These are phyloP conservation scores for Erysiphe pisi DNA, from an alignment of 2,329 filamentous ascomycete species.

Conservation along the genomic window DNA sequence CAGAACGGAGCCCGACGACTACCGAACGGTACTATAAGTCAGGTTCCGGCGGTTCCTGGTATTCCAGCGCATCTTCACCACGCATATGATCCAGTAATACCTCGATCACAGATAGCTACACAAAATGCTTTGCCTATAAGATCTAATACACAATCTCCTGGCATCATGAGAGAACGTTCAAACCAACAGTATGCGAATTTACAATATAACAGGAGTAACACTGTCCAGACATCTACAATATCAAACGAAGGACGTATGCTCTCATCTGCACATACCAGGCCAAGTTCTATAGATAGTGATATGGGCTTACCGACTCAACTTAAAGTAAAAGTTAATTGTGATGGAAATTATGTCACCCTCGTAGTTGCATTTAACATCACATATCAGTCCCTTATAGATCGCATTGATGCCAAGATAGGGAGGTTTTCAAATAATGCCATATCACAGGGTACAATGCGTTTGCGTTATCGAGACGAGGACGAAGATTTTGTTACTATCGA, in stretches of 20 bases:
- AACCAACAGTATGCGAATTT: constrained; percentile 34
- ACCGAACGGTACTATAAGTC: constrained; percentile 44
- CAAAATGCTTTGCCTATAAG: constrained; percentile 59
- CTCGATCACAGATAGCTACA: constrained; percentile 72
- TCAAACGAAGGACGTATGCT: constrained; percentile 38
- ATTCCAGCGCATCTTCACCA: constrained; percentile 60
- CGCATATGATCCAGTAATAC: constrained; percentile 51
- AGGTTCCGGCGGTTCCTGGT: constrained; percentile 61
- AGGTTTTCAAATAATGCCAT: constrained; percentile 78
- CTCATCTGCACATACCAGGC: constrained; percentile 40
- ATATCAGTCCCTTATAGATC: constrained; percentile 84
- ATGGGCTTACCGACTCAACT: constrained; percentile 59
- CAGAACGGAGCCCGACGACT: constrained; percentile 48
- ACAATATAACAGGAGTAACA: constrained; percentile 37
- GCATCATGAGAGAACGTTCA: constrained; percentile 50
- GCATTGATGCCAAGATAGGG: constrained; percentile 89
- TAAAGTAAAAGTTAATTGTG: constrained; percentile 91
- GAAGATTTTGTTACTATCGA: constrained; percentile 88
- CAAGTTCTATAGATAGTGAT: constrained; percentile 40
- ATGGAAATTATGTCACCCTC: constrained; percentile 85
- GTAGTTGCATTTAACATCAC: constrained; percentile 93
- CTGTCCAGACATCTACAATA: constrained; percentile 34
- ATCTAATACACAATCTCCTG: constrained; percentile 60
- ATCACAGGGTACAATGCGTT: constrained; percentile 66
- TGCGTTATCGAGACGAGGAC: constrained; percentile 86